These are phyloP conservation scores for Zhuliangozyma parablackwelliae DNA, from an alignment of 1,139 yeast genomes.

Conservation along the genomic window DNA sequence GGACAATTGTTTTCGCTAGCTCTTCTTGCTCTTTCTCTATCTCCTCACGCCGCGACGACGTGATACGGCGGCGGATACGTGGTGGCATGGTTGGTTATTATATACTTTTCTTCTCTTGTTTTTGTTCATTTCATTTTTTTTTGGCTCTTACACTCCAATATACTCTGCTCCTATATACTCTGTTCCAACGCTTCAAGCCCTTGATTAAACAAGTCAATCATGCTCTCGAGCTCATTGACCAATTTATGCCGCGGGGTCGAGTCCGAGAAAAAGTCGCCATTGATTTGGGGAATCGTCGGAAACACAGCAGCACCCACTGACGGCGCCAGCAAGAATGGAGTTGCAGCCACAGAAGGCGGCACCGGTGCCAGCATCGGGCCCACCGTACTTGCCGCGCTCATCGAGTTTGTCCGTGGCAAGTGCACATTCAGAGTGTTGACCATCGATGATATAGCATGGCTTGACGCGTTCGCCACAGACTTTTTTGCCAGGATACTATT, in stretches of 20 bases:
- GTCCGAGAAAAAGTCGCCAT: constrained; percentile 38
- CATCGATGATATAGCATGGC: neutral
- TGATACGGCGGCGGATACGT: constrained; percentile 44
- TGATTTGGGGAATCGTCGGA: constrained; percentile 36
- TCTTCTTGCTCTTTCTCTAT: constrained; percentile 45
- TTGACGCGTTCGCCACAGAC: neutral
- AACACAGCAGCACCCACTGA: constrained; percentile 16
- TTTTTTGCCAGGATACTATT: constrained; percentile 12
- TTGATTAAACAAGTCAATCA: constrained; percentile 36
- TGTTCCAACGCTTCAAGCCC: constrained; percentile 42
- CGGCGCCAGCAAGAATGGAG: no score
- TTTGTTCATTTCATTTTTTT: no score
- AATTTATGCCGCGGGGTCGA: constrained; percentile 32
- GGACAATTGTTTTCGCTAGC: constrained; percentile 38
- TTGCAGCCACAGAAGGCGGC: neutral
- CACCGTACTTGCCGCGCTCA: neutral
- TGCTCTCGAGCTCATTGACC: constrained; percentile 34
- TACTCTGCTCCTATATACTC: constrained; percentile 25
- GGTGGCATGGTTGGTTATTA: constrained; percentile 28
- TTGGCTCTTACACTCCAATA: constrained; percentile 8
- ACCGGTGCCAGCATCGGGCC: neutral
- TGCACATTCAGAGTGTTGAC: neutral
- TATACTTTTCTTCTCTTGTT: no score
- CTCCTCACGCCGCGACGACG: constrained; percentile 44
- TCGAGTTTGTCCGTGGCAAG: neutral